Evolutionary conservation across 2,329 filamentous ascomycete species (phyloP), one percentile per base, ranked within the genome.

Genomic region (Geosmithia morbida): DNA sequence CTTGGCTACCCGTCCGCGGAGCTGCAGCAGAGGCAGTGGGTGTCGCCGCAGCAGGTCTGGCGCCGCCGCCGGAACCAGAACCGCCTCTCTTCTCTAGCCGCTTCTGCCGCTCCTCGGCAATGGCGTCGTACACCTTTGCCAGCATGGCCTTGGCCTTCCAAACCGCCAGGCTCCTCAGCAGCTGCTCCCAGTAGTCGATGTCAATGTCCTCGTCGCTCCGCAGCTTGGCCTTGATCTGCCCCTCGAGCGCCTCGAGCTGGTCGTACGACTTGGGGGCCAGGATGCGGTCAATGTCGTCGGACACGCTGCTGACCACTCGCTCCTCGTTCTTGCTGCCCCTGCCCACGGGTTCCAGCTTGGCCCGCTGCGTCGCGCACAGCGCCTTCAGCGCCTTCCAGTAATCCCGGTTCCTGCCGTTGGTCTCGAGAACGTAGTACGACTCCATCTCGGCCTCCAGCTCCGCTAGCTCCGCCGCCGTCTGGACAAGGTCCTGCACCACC

Each of bases 141-240:
- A 98, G 67, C 61, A 83, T 87, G 2, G 88, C 87, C 61, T 86
- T 88, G 33, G 92, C 87, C 67, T 97, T 97, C 81, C 87, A 96
- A 1, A 95, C 80, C 7, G 85, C 72, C 52, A 98, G 69, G 59
- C 83, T 94, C 54, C 82, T 81, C 51, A 98, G 71, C 16, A 98
- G 71, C 60, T 95, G 87, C 60, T 94, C 87, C 92, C 92, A 98
- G 62, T 97, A 98, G 65, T 98, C 92, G 2, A 85, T 87, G 63
- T 98, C 92, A 54, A 98, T 90, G 40, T 86, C 82, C 59, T 96
- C 89, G 59, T 95, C 83, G 7, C 87, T 94, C 46, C 81, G 75
- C 44, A 98, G 69, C 67, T 98, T 98, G 16, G 74, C 71, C 60
- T 80, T 81, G 62, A 98, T 92, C 66, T 97, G 89, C 52, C 72